Base-by-base conservation (phyloP, 805 yeast species). In the Ogataea angusta region DNA sequence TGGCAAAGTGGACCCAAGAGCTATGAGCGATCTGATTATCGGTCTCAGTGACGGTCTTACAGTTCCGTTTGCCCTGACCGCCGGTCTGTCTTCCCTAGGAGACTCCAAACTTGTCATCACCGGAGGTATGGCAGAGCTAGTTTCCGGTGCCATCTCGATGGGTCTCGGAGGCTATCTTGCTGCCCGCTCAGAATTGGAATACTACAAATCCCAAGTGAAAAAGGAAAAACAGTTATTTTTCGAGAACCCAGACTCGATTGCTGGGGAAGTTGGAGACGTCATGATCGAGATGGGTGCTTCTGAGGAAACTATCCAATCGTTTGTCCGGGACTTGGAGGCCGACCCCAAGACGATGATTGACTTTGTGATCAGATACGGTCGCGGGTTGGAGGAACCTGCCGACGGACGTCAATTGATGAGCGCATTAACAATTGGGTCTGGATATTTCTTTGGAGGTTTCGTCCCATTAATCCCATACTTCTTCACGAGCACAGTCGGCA, bases 61-160 rank as follows among this genome's bases (percentile, higher is more conserved):
- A 0, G 99, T 91, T 29, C 99, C 99, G n/a, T 91, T 91, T 72
- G 99, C 99, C 2, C 74, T 93, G 52, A 93, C 98, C 1, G 98
- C 99, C 0, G 99, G 98, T 35, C 73, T 91, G 41, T 84, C 95
- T 1, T 82, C 95, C 1, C 73, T 91, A 38, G 99, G 99, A 38
- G 85, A 87, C 62, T 70, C 96, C 13, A 84, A 78, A 61, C 75
- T 91, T 48, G 99, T 91, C 37, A 89, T 91, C 46, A 89, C 98
- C 19, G 99, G 98, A 72, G 99, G 98, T 17, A 78, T 91, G 75
- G 98, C 98, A 8, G 99, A 91, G 69, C 77, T 91, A 52, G 95
- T 91, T 3, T 85, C 96, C 5, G 99, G 99, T 35, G 95, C 98
- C 32, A 90, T 91, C 38, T 85, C 95, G 21, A 91, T 91, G 99